Percentiles rank a stretch among this genome's conserved stretches.
These are phyloP conservation scores for Linderina pennispora DNA, from an alignment of 192 early-diverging fungal species.

Conservation along the genomic window DNA sequence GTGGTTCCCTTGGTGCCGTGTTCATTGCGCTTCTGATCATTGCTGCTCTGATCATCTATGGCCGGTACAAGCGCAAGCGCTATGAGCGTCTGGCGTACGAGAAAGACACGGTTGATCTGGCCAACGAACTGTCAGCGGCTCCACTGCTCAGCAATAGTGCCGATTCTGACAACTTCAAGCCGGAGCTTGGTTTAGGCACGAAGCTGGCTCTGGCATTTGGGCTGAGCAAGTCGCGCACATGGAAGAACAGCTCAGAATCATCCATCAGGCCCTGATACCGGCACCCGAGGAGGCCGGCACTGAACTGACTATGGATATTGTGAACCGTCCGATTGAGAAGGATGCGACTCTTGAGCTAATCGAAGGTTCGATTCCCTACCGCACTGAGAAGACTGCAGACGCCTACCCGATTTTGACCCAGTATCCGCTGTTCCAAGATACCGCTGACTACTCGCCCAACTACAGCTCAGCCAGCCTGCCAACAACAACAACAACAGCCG, in stretches of 20 bases:
- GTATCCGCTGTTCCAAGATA: slow-evolving; percentile 3
- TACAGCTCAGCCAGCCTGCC: not conserved
- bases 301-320: slow-evolving; percentile 40
- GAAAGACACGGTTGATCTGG: slow-evolving; percentile 36
- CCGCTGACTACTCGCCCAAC: not conserved
- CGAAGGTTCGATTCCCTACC: slow-evolving; percentile 29
- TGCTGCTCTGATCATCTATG: slow-evolving; percentile 9
- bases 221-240: not conserved
- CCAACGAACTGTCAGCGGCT: slow-evolving; percentile 27
- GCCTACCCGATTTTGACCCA: slow-evolving; percentile 26
- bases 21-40: slow-evolving; percentile 20
- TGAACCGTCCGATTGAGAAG: slow-evolving; percentile 24
- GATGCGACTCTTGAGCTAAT: slow-evolving; percentile 28
- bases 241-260: not conserved
- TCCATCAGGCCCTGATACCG: slow-evolving; percentile 2
- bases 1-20: slow-evolving; percentile 35
- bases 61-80: slow-evolving; percentile 9
- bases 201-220: not conserved
- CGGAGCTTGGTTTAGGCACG: not conserved
- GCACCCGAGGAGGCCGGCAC: slow-evolving; percentile 22
- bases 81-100: slow-evolving; percentile 19
- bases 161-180: not conserved
- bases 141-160: slow-evolving; percentile 5
- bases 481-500: too few species aligned
- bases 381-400: slow-evolving; percentile 27